A percentile compares a stretch with the other conserved stretches of the same genome.
These are phyloP conservation scores for Arthrocladium fulminans DNA, from an alignment of 2,329 filamentous ascomycete species.

Conservation along the genomic window DNA sequence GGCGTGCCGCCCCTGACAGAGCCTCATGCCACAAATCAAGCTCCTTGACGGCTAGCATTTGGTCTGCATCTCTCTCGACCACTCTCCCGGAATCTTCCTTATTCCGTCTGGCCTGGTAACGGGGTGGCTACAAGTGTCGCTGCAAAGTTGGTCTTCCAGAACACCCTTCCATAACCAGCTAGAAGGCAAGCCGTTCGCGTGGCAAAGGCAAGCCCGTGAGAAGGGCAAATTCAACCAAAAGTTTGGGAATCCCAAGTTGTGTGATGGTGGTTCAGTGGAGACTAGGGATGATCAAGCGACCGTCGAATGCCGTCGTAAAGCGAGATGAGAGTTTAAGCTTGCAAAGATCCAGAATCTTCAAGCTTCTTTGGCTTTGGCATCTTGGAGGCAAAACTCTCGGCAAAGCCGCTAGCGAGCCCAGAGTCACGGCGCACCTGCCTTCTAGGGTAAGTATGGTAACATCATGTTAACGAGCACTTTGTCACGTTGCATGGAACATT, in stretches of 20 bases:
- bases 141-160: too few relatives aligned
- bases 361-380: conserved; percentile 1
- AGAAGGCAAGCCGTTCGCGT: too few relatives aligned
- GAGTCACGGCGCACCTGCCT: not conserved
- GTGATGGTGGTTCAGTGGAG: too few relatives aligned
- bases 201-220: too few relatives aligned
- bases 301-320: not conserved
- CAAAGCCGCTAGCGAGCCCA: not conserved
- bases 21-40: not conserved
- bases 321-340: not conserved
- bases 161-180: too few relatives aligned
- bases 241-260: too few relatives aligned
- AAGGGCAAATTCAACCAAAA: too few relatives aligned
- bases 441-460: not conserved
- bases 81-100: too few relatives aligned
- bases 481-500: not conserved
- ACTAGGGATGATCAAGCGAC: not conserved
- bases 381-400: not conserved
- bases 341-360: not conserved
- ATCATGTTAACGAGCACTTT: too few relatives aligned
- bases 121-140: too few relatives aligned
- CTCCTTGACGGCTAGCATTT: not conserved
- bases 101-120: too few relatives aligned
- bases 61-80: not conserved
- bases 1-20: not conserved